Evolutionary conservation across 1,139 yeast species (phyloP).

Genomic region (Yueomyces sp.): DNA sequence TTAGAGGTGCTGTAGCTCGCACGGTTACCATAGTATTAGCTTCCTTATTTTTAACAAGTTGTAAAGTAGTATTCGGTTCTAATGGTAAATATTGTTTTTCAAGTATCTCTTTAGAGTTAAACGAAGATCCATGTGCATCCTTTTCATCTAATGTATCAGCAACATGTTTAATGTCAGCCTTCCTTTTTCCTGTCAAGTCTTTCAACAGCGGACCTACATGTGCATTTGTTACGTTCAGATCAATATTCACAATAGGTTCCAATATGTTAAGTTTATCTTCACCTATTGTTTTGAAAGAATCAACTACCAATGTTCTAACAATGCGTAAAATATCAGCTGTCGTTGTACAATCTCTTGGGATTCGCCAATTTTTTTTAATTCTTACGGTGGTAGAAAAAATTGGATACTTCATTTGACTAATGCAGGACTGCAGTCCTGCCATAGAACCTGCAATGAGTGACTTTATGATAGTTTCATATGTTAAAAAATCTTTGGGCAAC

Average conservation of each 20-base stretch:
- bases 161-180: conserved; percentile 55
- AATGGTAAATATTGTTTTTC: conserved; percentile 45
- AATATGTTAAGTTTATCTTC: conserved; percentile 36
- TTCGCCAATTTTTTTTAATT: conserved; percentile 15
- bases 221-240: conserved; percentile 55
- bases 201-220: conserved; percentile 77
- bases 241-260: conserved; percentile 81
- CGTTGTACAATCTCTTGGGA: conserved; percentile 17
- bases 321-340: conserved; percentile 14
- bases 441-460: conserved; percentile 46
- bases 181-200: conserved; percentile 58
- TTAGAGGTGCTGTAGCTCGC: conserved; percentile 68
- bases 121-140: conserved; percentile 23
- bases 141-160: conserved; percentile 36
- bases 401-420: conserved; percentile 36
- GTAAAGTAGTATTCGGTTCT: conserved; percentile 28
- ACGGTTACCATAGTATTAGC: conserved; percentile 37
- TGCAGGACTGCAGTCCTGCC: conserved; percentile 72
- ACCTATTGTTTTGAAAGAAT: conserved; percentile 4
- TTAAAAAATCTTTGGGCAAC: conserved; percentile 36
- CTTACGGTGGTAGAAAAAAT: conserved; percentile 19
- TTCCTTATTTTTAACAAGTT: conserved; percentile 5
- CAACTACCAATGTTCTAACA: conserved; percentile 10
- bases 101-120: conserved; percentile 39
- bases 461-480: conserved; percentile 40